A percentile compares a stretch with the other conserved stretches of the same genome.
Evolutionary conservation across 805 yeast species (phyloP).

Genomic region (Cyberlindnera galapagoensis): DNA sequence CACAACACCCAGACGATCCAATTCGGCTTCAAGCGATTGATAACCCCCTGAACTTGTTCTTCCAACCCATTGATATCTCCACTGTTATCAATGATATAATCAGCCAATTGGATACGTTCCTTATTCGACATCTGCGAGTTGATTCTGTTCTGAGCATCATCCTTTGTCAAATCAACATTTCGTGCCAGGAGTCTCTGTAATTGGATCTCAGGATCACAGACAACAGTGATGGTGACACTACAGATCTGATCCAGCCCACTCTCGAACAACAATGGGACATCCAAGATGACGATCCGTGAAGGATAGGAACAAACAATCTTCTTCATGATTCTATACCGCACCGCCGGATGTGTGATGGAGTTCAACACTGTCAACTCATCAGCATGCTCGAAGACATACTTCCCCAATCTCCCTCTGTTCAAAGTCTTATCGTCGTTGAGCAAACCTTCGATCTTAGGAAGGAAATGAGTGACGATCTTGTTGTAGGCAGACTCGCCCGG

Average conservation of each 20-base stretch:
- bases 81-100: constrained; percentile 61
- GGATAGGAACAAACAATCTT: constrained; percentile 10
- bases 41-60: constrained; percentile 34
- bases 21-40: constrained; percentile 34
- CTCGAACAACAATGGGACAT: constrained; percentile 88
- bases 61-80: constrained; percentile 37
- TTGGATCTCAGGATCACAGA: constrained; percentile 55
- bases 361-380: constrained; percentile 57
- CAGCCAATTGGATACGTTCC: constrained; percentile 53
- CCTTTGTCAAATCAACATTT: constrained; percentile 56
- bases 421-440: constrained; percentile 32
- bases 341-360: constrained; percentile 82
- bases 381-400: constrained; percentile 66
- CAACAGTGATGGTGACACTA: constrained; percentile 62
- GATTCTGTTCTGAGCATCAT: constrained; percentile 70
- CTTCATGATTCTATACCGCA: constrained; percentile 56
- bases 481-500: constrained; percentile 73
- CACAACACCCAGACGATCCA: constrained; percentile 25
- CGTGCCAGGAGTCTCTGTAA: constrained; percentile 55
- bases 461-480: constrained; percentile 57
- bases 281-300: constrained; percentile 62
- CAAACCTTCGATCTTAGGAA: constrained; percentile 43
- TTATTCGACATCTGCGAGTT: constrained; percentile 66
- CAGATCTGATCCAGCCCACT: constrained; percentile 64
- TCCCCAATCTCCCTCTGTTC: constrained; percentile 73